Evolutionary conservation across 2,329 filamentous ascomycete species (phyloP).

Genomic region (Penicillium sp.): DNA sequence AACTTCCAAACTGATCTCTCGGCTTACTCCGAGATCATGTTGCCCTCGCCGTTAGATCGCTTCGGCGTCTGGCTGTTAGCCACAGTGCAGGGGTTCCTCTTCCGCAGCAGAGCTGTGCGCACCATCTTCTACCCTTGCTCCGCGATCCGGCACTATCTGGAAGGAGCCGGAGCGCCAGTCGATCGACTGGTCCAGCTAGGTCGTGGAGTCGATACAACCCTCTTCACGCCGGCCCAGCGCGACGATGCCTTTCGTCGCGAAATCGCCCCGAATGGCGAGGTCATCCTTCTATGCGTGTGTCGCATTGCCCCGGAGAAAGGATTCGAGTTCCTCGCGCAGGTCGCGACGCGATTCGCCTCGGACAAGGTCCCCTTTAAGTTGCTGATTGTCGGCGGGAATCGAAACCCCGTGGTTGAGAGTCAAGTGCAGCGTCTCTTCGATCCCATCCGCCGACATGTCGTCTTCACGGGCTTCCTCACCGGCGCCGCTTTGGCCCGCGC

Average conservation of each 20-base stretch:
- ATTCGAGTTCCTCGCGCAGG: slow-evolving; percentile 68
- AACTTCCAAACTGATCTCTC: slow-evolving; percentile 76
- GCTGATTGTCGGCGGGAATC: slow-evolving; percentile 70
- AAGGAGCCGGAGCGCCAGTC: slow-evolving; percentile 58
- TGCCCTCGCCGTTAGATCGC: slow-evolving; percentile 64
- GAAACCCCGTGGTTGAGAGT: slow-evolving; percentile 64
- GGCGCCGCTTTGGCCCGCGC: slow-evolving; percentile 66
- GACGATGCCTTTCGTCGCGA: slow-evolving; percentile 57
- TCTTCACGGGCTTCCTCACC: slow-evolving; percentile 69
- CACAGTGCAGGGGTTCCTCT: slow-evolving; percentile 68
- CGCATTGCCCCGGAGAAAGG: slow-evolving; percentile 72
- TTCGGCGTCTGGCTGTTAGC: slow-evolving; percentile 67
- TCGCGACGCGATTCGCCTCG: slow-evolving; percentile 58
- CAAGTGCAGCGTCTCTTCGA: slow-evolving; percentile 66
- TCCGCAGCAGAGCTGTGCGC: slow-evolving; percentile 63
- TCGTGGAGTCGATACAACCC: slow-evolving; percentile 66
- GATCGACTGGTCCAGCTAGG: slow-evolving; percentile 65
- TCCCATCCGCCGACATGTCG: slow-evolving; percentile 58
- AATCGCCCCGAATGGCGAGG: slow-evolving; percentile 65
- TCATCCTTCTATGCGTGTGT: slow-evolving; percentile 69
- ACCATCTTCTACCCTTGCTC: slow-evolving; percentile 72
- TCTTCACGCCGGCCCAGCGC: slow-evolving; percentile 62
- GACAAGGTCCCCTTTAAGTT: slow-evolving; percentile 65
- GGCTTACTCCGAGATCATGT: slow-evolving; percentile 71
- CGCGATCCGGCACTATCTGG: slow-evolving; percentile 66